phyloP scores from a whole-genome alignment of 2,329 filamentous ascomycete genomes.

The Fusarium sp. region DNA sequence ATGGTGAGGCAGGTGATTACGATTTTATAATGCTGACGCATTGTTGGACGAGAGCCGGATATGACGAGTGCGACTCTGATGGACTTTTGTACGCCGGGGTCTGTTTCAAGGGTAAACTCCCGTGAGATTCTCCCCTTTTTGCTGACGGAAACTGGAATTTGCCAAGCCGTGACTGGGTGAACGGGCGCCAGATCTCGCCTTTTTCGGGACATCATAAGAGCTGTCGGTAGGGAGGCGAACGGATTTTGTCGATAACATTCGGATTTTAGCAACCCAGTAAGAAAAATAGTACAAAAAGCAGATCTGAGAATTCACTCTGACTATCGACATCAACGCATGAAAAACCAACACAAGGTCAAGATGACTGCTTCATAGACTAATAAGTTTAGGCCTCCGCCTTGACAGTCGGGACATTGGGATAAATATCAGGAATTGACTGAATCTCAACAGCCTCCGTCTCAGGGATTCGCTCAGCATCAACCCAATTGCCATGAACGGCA shows the following conservation, averaged over 20 bases:
- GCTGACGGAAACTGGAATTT: background rate
- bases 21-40: background rate
- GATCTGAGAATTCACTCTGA: background rate
- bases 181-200: background rate
- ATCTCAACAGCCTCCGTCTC: background rate
- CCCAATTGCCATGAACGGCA: background rate
- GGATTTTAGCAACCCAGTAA: background rate
- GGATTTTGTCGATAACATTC: background rate
- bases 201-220: background rate
- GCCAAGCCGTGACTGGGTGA: background rate
- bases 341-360: background rate
- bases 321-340: background rate
- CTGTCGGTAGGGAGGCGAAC: no score
- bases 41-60: background rate
- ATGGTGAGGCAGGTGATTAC: background rate
- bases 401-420: background rate
- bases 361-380: fast-evolving
- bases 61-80: background rate
- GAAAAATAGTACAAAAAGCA: background rate
- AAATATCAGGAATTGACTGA: background rate
- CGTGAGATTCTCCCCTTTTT: background rate
- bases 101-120: background rate
- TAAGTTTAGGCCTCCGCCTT: background rate
- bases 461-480: background rate
- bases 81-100: background rate